Evolutionary conservation across 179 eudicot genomes (phyloP).

Genomic region (Spergularia azorica): DNA sequence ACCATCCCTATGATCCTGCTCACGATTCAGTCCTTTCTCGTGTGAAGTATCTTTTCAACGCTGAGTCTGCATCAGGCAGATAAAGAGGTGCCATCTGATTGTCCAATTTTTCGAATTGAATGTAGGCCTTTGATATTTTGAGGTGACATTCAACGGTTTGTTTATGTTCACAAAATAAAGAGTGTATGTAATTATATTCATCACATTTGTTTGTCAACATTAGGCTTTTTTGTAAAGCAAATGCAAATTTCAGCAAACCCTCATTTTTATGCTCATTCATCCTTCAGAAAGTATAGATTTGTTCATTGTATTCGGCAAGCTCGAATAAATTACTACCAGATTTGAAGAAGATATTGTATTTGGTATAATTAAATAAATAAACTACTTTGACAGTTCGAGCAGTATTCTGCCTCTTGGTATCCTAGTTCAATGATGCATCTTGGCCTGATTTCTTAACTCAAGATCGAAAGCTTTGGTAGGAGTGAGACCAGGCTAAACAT

Average conservation of each 20-base stretch:
- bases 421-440: too few relatives aligned
- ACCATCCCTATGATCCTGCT: conserved; percentile 92
- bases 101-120: conserved; percentile 8
- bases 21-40: conserved; percentile 94
- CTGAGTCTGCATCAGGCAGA: conserved; percentile 77
- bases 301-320: too few relatives aligned
- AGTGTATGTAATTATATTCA: conserved; percentile 9
- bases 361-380: too few relatives aligned
- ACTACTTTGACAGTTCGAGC: too few relatives aligned
- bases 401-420: too few relatives aligned
- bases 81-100: conserved; percentile 21
- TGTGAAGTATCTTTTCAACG: conserved; percentile 79
- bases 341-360: too few relatives aligned
- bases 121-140: conserved; percentile 10
- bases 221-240: conserved; percentile 5
- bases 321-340: too few relatives aligned
- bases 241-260: conserved; percentile 5
- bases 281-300: not conserved
- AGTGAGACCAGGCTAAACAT: not conserved
- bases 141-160: conserved; percentile 11
- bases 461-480: too few relatives aligned
- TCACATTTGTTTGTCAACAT: conserved; percentile 11
- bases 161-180: conserved; percentile 26
- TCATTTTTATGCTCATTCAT: conserved; percentile 9
- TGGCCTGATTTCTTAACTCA: too few relatives aligned